Evolutionary conservation across 306 rosid genomes (phyloP).

Genomic region (Cicer bijugum): DNA sequence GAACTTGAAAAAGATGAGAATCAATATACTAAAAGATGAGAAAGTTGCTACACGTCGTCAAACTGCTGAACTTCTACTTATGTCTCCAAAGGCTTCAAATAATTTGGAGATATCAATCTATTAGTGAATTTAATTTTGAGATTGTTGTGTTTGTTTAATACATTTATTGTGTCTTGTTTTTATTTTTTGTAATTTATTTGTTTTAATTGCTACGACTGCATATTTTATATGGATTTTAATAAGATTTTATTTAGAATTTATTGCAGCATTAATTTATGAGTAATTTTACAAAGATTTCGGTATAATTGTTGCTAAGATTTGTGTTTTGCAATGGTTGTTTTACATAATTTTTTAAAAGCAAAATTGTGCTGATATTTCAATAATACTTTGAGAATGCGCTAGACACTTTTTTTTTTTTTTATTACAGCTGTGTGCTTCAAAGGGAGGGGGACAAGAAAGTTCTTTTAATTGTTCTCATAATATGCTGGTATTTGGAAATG

Average conservation of each 20-base stretch:
- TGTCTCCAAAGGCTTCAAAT: not conserved
- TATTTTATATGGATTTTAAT: not conserved
- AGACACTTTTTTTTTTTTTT: no score
- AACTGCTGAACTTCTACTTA: not conserved
- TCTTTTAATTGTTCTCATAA: no score
- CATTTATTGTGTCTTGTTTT: not conserved
- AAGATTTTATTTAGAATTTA: no score
- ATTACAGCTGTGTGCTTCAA: no score
- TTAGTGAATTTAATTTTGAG: not conserved
- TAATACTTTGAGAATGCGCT: no score
- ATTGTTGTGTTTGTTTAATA: not conserved
- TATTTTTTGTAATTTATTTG: not conserved
- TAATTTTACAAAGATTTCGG: not conserved
- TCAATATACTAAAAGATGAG: not conserved
- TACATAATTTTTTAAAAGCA: no score
- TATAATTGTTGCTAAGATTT: not conserved
- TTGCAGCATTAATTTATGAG: not conserved
- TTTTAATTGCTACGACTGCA: not conserved
- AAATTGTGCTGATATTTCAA: no score
- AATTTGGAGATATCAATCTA: constrained; percentile 21
- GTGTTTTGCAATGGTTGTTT: not conserved
- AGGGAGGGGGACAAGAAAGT: no score
- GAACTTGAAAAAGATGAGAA: not conserved
- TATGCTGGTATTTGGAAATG: no score
- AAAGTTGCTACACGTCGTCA: not conserved